These are phyloP conservation scores for Spathaspora boniae DNA, from an alignment of 805 yeast genomes.

Conservation along the genomic window DNA sequence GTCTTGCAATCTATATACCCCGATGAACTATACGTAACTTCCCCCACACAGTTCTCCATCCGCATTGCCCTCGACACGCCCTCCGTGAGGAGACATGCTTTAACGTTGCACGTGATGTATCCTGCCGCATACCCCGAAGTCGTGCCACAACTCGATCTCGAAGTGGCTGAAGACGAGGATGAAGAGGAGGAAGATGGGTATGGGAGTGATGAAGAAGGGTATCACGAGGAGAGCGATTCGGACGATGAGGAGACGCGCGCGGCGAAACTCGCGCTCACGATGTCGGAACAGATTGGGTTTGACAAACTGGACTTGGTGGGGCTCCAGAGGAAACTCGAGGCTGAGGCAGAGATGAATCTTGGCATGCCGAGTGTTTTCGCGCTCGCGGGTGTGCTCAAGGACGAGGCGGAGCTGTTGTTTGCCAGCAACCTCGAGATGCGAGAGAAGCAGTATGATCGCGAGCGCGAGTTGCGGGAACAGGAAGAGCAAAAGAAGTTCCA, in stretches of 20 bases:
- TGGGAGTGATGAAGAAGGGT: conserved; percentile 14
- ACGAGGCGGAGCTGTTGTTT: conserved; percentile 69
- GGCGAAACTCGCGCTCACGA: conserved; percentile 43
- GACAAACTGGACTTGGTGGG: conserved; percentile 43
- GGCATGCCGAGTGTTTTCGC: conserved; percentile 94
- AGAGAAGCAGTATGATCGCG: conserved; percentile 42
- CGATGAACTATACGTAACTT: conserved; percentile 64
- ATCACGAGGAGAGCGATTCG: conserved; percentile 26
- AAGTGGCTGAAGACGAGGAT: conserved; percentile 24
- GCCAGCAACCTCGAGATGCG: conserved; percentile 49
- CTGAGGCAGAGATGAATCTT: conserved; percentile 69
- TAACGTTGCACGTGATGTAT: conserved; percentile 59
- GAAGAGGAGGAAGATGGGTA: conserved; percentile 24
- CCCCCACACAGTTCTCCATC: conserved; percentile 44
- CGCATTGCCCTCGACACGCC: conserved; percentile 64
- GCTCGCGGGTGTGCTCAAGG: conserved; percentile 72
- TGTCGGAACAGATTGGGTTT: conserved; percentile 59
- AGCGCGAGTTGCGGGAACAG: conserved; percentile 62
- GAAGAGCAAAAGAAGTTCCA: conserved; percentile 86
- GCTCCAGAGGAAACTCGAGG: conserved; percentile 40
- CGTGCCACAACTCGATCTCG: conserved; percentile 55
- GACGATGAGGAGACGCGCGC: conserved; percentile 49
- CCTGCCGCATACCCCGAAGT: conserved; percentile 83
- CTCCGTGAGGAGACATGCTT: conserved; percentile 53
- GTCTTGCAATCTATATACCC: conserved; percentile 90